Evolutionary conservation across 2,329 filamentous ascomycete species (phyloP).

Genomic region (Arthrobotrys musiformis): DNA sequence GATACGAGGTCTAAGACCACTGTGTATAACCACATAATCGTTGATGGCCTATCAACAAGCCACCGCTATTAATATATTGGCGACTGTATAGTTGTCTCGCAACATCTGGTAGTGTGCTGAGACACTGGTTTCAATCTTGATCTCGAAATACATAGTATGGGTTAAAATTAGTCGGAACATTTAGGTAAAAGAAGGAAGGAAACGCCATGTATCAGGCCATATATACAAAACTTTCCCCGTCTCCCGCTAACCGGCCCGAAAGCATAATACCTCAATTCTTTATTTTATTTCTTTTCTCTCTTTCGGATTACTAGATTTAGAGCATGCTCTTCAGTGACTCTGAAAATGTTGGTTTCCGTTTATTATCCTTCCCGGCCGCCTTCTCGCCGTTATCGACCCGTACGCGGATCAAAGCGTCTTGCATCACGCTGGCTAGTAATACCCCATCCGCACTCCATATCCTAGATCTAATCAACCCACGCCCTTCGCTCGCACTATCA

Average conservation of each 20-base stretch:
- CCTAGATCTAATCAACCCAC: slow-evolving; percentile 43
- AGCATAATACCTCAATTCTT: neutral
- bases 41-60: neutral
- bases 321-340: slow-evolving; percentile 46
- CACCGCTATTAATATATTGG: no score
- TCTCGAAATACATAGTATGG: neutral
- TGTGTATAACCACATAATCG: neutral
- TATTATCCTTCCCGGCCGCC: slow-evolving; percentile 7
- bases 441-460: slow-evolving; percentile 48
- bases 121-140: neutral
- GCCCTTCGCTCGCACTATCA: slow-evolving; percentile 50
- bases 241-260: neutral
- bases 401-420: slow-evolving; percentile 48
- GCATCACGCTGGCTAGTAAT: slow-evolving; percentile 40
- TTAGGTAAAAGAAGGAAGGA: no score
- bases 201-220: neutral
- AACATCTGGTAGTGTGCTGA: neutral
- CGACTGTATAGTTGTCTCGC: neutral
- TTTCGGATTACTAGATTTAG: neutral
- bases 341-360: slow-evolving; percentile 33
- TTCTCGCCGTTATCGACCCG: slow-evolving; percentile 15
- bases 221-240: neutral
- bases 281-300: neutral
- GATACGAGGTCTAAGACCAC: neutral
- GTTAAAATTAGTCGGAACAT: neutral